Conservation (phyloP, 441 rosid species). For the Isatis lusitanica region DNA sequence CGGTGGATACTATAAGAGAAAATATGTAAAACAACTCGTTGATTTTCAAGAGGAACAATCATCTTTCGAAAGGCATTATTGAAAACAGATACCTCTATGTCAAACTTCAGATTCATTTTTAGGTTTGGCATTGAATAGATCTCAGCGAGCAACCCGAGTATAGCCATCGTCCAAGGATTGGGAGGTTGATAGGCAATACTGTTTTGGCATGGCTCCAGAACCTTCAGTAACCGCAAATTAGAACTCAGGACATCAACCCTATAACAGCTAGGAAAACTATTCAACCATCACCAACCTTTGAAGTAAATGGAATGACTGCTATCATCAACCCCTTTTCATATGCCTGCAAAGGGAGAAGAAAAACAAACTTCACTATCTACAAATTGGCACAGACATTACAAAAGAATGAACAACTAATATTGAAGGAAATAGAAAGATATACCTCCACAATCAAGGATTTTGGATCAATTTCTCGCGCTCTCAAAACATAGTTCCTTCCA, state of each 20-base stretch:
- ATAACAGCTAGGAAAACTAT: constrained; percentile 6
- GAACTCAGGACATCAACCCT: constrained; percentile 14
- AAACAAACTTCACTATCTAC: constrained; percentile 5
- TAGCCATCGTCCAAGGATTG: constrained; percentile 99
- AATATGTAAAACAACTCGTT: background rate
- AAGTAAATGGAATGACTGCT: constrained; percentile 98
- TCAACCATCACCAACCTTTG: constrained; percentile 62
- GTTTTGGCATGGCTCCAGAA: constrained; percentile 96
- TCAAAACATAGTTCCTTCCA: constrained; percentile 88
- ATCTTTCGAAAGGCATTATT: constrained; percentile 3
- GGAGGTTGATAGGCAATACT: constrained; percentile 99
- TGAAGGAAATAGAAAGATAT: constrained; percentile 15
- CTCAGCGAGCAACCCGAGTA: constrained; percentile 92
- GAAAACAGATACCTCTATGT: constrained; percentile 74
- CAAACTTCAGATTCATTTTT: constrained; percentile 99
- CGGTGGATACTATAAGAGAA: background rate
- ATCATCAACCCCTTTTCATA: constrained; percentile 99
- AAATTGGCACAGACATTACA: constrained; percentile 3
- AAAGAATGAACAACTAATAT: background rate
- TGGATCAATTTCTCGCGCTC: constrained; percentile 98
- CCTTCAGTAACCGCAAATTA: constrained; percentile 43
- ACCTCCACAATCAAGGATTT: constrained; percentile 98
- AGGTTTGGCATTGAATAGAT: constrained; percentile 96
- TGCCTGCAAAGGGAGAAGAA: constrained; percentile 57
- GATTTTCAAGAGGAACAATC: background rate